Evolutionary conservation across 2,329 filamentous ascomycete genomes (phyloP).

Genomic region (Acrodontium crateriforme): DNA sequence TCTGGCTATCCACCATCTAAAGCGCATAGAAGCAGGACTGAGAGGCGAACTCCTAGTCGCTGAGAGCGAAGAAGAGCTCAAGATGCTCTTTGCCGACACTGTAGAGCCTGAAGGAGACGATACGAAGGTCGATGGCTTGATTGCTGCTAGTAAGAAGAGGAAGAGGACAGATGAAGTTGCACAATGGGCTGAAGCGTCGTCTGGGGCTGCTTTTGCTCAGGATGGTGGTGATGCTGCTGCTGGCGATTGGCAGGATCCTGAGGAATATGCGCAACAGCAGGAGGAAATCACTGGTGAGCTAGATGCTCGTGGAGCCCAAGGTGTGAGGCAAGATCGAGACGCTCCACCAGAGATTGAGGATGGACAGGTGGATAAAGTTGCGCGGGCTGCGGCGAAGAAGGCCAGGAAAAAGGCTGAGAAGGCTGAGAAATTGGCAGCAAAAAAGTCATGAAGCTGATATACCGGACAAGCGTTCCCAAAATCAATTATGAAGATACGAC

Average conservation of each 20-base stretch:
- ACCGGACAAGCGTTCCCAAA: no score
- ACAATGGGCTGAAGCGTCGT: slow-evolving; percentile 7
- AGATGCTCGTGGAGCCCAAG: slow-evolving; percentile 21
- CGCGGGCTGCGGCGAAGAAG: slow-evolving; percentile 43
- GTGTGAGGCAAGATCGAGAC: slow-evolving; percentile 9
- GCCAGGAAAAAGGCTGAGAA: slow-evolving; percentile 34
- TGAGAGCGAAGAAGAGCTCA: slow-evolving; percentile 23
- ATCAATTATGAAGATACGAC: no score
- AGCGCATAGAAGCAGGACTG: slow-evolving; percentile 39
- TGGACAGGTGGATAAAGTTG: slow-evolving; percentile 33
- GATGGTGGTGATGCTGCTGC: slow-evolving; percentile 6
- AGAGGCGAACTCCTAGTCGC: slow-evolving; percentile 36
- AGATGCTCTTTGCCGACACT: slow-evolving; percentile 24
- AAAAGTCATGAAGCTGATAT: no score
- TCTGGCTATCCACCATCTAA: slow-evolving; percentile 39
- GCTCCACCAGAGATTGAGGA: slow-evolving; percentile 5
- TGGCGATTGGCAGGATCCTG: slow-evolving; percentile 29
- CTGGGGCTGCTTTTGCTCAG: no score
- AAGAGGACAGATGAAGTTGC: slow-evolving; percentile 5
- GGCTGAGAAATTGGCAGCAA: slow-evolving; percentile 6
- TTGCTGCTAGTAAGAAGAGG: slow-evolving; percentile 10
- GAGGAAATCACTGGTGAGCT: slow-evolving; percentile 28
- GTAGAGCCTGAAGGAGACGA: slow-evolving; percentile 15
- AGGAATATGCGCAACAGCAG: slow-evolving; percentile 28
- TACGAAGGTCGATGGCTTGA: slow-evolving; percentile 11